phyloP scores from a whole-genome alignment of 1,139 yeast genomes.

The Insectozyma bohioensis region DNA sequence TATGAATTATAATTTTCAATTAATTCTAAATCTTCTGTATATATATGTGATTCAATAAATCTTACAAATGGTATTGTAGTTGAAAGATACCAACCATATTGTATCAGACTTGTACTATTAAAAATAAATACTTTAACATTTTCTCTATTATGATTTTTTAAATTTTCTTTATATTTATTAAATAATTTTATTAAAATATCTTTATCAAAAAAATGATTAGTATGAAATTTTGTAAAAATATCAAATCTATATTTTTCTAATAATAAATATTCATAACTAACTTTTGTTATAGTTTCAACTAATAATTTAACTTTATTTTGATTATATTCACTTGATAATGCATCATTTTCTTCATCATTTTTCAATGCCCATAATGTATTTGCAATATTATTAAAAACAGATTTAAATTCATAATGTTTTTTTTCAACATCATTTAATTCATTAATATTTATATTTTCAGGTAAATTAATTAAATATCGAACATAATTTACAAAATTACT shows the following conservation, averaged over 20 bases:
- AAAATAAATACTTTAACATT: slow-evolving; percentile 34
- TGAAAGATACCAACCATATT: slow-evolving; percentile 42
- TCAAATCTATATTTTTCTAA: slow-evolving; percentile 44
- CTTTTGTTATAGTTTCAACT: slow-evolving; percentile 34
- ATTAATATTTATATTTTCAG: slow-evolving; percentile 17
- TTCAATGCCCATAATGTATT: slow-evolving; percentile 26
- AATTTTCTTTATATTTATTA: slow-evolving; percentile 18
- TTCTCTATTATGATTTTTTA: slow-evolving; percentile 14
- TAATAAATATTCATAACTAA: slow-evolving; percentile 41
- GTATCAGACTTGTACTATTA: slow-evolving; percentile 36
- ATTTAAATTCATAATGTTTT: slow-evolving; percentile 32
- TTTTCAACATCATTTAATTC: slow-evolving; percentile 22
- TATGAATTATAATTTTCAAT: slow-evolving; percentile 19
- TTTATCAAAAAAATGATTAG: slow-evolving; percentile 33
- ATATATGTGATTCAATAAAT: slow-evolving; percentile 34
- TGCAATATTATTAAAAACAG: slow-evolving; percentile 26
- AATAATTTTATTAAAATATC: slow-evolving; percentile 25
- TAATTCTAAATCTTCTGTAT: slow-evolving; percentile 26
- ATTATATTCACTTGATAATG: slow-evolving; percentile 15
- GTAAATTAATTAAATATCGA: slow-evolving; percentile 35
- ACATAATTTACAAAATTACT: slow-evolving; percentile 40
- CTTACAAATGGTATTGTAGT: slow-evolving; percentile 38
- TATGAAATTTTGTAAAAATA: slow-evolving; percentile 34
- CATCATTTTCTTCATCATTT: slow-evolving; percentile 34
- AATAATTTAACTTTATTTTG: slow-evolving; percentile 19